Percentiles rank a stretch among this genome's conserved stretches.
These are phyloP conservation scores for Blastobotrys illinoisensis DNA, from an alignment of 1,139 yeast genomes.

Conservation along the genomic window DNA sequence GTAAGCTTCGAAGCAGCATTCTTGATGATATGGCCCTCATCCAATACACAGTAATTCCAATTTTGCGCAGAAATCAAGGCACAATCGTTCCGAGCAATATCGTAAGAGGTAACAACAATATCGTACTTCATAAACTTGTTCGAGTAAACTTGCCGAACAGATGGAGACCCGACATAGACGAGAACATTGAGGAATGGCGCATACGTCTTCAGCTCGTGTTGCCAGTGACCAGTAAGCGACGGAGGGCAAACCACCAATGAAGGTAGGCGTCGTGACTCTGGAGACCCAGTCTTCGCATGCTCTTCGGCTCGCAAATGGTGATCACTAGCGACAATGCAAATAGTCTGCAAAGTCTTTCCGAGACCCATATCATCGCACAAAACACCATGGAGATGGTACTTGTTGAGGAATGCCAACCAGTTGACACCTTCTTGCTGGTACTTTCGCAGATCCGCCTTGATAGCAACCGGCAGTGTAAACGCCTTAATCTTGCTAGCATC, in stretches of 20 bases:
- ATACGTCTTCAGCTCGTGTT: slow-evolving; percentile 84
- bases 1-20: slow-evolving; percentile 86
- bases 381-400: slow-evolving; percentile 93
- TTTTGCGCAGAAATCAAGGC: slow-evolving; percentile 54
- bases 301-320: slow-evolving; percentile 80
- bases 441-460: slow-evolving; percentile 86
- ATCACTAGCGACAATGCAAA: slow-evolving; percentile 94
- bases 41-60: slow-evolving; percentile 92
- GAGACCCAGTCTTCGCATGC: slow-evolving; percentile 49
- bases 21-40: slow-evolving; percentile 97
- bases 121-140: slow-evolving; percentile 55
- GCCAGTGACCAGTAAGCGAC: slow-evolving; percentile 98
- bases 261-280: slow-evolving; percentile 73
- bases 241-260: slow-evolving; percentile 93
- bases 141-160: slow-evolving; percentile 57
- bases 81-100: slow-evolving; percentile 89
- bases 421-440: slow-evolving; percentile 98
- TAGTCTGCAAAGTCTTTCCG: slow-evolving; percentile 94
- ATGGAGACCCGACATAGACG: slow-evolving; percentile 91
- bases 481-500: slow-evolving; percentile 91
- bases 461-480: slow-evolving; percentile 82
- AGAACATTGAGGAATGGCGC: slow-evolving; percentile 81
- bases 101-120: slow-evolving; percentile 90
- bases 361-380: slow-evolving; percentile 99
- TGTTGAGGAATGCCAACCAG: slow-evolving; percentile 94